phyloP scores from a whole-genome alignment of 2,329 filamentous ascomycete genomes.

The Gnomoniopsis smithogilvyi region DNA sequence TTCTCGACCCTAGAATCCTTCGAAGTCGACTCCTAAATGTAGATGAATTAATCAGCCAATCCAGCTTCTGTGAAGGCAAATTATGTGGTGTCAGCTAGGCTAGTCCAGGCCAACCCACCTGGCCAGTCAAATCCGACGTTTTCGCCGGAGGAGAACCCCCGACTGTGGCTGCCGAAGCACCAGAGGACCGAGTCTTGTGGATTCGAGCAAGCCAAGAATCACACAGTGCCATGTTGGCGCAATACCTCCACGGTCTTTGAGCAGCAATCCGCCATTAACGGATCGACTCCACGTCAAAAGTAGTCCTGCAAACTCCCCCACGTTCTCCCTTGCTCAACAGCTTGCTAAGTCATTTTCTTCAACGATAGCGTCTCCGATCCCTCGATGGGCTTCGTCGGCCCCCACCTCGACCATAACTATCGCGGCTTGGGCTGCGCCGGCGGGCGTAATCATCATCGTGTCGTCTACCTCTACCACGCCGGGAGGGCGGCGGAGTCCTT shows the following conservation, averaged over 20 bases:
- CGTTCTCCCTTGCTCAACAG: neutral
- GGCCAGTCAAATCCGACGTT: neutral
- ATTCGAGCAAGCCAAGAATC: neutral
- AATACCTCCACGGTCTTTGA: neutral
- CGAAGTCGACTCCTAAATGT: neutral
- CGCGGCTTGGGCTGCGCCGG: slow-evolving; percentile 46
- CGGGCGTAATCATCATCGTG: slow-evolving; percentile 29
- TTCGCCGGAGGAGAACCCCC: neutral
- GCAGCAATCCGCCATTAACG: neutral
- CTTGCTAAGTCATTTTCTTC: neutral
- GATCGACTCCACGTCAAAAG: no score
- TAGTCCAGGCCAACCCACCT: slow-evolving; percentile 3
- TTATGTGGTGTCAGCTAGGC: slow-evolving; percentile 11
- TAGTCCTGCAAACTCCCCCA: neutral
- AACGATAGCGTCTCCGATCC: slow-evolving; percentile 33
- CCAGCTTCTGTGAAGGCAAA: neutral
- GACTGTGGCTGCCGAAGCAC: neutral
- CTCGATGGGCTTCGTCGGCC: slow-evolving; percentile 37
- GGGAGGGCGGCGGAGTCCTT: slow-evolving; percentile 29
- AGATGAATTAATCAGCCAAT: slow-evolving; percentile 5
- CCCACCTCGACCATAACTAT: slow-evolving; percentile 38
- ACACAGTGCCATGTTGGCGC: neutral
- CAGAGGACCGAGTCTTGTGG: neutral
- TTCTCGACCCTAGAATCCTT: neutral
- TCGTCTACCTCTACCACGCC: slow-evolving; percentile 29